Percentiles rank a stretch among this genome's conserved stretches.
Conservation (phyloP, 2,329 filamentous ascomycete genomes). For the Boeremia lycopersici region DNA sequence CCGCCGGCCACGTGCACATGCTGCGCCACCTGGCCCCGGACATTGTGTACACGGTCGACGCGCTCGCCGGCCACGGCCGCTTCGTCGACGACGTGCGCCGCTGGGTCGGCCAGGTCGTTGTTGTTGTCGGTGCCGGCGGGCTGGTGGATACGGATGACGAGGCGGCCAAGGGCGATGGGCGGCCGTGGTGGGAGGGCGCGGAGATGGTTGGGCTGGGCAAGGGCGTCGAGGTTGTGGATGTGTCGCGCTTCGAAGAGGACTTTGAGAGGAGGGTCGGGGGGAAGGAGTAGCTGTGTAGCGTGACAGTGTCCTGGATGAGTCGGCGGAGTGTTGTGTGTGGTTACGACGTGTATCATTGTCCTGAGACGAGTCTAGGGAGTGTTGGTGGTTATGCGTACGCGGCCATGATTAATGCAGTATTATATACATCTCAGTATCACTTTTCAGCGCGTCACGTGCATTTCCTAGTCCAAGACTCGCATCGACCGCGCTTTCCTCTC, state of each 20-base stretch:
- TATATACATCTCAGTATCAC: no score
- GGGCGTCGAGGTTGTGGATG: slow-evolving; percentile 87
- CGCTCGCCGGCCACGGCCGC: slow-evolving; percentile 77
- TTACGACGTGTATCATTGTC: no score
- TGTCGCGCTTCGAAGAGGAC: slow-evolving; percentile 80
- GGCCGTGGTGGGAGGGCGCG: slow-evolving; percentile 80
- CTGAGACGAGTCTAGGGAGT: no score
- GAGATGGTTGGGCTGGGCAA: slow-evolving; percentile 85
- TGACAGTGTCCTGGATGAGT: no score
- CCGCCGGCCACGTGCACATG: slow-evolving; percentile 83
- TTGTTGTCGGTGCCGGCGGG: slow-evolving; percentile 63
- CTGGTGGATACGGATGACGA: slow-evolving; percentile 69
- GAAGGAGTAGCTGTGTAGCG: no score
- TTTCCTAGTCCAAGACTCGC: no score
- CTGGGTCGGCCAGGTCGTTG: slow-evolving; percentile 67
- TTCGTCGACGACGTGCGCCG: slow-evolving; percentile 69
- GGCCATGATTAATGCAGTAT: no score
- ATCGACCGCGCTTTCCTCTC: no score
- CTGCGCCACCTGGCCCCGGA: slow-evolving; percentile 85
- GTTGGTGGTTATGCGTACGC: no score
- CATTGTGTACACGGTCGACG: slow-evolving; percentile 86
- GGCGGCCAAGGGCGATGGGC: slow-evolving; percentile 45
- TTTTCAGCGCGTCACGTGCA: no score
- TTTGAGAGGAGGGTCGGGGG: slow-evolving; percentile 81
- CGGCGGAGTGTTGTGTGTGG: no score